Evolutionary conservation across 768 basidiomycete species (phyloP), one percentile per base, ranked within the genome.

Genomic region (Leccinum variicolor): DNA sequence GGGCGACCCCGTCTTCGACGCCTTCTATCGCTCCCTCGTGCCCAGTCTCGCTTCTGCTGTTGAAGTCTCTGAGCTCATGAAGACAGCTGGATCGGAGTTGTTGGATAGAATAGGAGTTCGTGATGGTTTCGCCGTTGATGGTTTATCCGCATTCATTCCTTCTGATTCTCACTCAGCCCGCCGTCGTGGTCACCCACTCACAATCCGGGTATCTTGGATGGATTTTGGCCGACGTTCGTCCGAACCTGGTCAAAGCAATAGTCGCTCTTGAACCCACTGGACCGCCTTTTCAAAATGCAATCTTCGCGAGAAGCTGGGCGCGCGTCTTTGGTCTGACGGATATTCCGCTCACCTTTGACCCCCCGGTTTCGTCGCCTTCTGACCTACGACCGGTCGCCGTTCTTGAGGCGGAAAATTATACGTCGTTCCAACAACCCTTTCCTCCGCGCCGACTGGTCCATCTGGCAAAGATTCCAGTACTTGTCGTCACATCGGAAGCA

Each of bases 121-220:
- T 69, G 21, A 31, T n/a, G 2, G 34, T 54, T 36, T 53, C 26
- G 1, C 45, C 11, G 11, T 25, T 17, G 7, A 11, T 21, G 13
- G 25, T 28, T 23, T 14, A 31, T 33, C 31, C 19, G 9, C 36
- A 36, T 41, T 66, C 50, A 57, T 62, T 28, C 21, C 33, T 15
- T 33, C 14, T 45, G 48, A 50, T 15, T 39, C 31, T 8, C 23
- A 33, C 25, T 14, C 50, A 82, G 80, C 79, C 79, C 19, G 76
- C 67, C 3, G 68, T 81, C 25, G 59, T 83, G n/a, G 59, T 82
- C 26, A 79, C 80, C 1, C 81, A 83, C 62, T 82, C 81, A 2
- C 81, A 82, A 59, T 73, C 79, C 31, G 81, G 80, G 3, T 73
- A 67, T 48, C 72, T 78, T 47, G 81, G 79, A 23, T 83, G 81